Evolutionary conservation across 176 grass and related monocot species (phyloP).

Genomic region (Raddia distichophylla): DNA sequence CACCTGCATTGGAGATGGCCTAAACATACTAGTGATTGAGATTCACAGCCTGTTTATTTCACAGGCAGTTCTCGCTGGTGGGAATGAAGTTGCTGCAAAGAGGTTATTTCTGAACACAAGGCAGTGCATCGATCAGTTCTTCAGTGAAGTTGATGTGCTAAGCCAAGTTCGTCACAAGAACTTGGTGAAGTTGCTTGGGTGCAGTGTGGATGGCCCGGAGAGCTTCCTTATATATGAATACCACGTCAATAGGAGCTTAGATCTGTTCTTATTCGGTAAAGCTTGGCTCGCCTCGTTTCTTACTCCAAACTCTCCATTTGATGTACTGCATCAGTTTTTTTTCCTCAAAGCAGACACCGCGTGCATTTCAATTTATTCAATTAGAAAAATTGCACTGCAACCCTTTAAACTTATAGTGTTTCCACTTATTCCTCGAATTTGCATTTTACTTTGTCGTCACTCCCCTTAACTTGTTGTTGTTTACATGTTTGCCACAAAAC

Average conservation of each 20-base stretch:
- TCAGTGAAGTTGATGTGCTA: slow-evolving; percentile 60
- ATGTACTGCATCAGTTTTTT: background rate
- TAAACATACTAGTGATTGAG: background rate
- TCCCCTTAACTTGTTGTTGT: too few relatives aligned
- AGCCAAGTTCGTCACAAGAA: slow-evolving; percentile 66
- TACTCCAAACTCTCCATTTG: background rate
- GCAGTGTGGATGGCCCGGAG: slow-evolving; percentile 67
- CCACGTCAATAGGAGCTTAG: slow-evolving; percentile 61
- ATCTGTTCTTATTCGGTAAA: slow-evolving; percentile 64
- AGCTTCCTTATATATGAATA: slow-evolving; percentile 68
- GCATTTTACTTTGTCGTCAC: too few relatives aligned
- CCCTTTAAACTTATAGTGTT: too few relatives aligned
- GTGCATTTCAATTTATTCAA: background rate
- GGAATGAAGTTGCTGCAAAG: slow-evolving; percentile 67
- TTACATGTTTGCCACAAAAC: too few relatives aligned
- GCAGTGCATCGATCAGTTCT: slow-evolving; percentile 63
- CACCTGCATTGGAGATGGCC: too few relatives aligned
- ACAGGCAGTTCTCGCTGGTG: slow-evolving; percentile 54
- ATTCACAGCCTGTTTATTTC: slow-evolving; percentile 5
- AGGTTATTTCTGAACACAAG: slow-evolving; percentile 62
- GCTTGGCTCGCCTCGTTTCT: background rate
- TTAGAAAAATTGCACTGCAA: background rate
- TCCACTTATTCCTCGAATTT: too few relatives aligned
- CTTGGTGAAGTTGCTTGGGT: slow-evolving; percentile 66
- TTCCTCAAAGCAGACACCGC: background rate